A percentile compares a stretch with the other conserved stretches of the same genome.
Evolutionary conservation across 1,139 yeast genomes (phyloP).

Genomic region (Suhomyces ambrosiae): DNA sequence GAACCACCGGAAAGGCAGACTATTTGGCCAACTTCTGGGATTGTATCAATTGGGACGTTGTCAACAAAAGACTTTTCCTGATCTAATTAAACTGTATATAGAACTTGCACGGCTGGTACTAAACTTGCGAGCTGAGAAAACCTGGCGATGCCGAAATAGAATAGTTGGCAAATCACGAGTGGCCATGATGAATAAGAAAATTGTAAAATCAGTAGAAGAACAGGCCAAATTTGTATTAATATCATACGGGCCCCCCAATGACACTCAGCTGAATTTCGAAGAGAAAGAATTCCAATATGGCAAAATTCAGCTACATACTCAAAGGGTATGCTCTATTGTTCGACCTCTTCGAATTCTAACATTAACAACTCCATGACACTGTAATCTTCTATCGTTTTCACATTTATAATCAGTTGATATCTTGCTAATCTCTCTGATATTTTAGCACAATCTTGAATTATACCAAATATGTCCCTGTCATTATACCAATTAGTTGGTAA

Average conservation of each 20-base stretch:
- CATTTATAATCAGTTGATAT: slow-evolving; percentile 25
- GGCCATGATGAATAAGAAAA: no score
- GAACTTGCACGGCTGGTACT: no score
- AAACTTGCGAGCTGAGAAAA: neutral
- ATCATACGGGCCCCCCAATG: no score
- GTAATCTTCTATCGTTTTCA: slow-evolving; percentile 6
- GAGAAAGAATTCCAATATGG: no score
- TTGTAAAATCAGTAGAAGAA: no score
- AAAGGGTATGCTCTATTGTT: no score
- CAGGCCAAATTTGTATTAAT: no score
- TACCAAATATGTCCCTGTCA: slow-evolving; percentile 27
- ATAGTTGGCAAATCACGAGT: no score
- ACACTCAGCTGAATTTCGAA: no score
- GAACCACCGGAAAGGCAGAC: slow-evolving; percentile 71
- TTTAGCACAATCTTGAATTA: slow-evolving; percentile 32
- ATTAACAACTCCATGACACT: slow-evolving; percentile 10
- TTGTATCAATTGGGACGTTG: slow-evolving; percentile 84
- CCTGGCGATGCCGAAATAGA: neutral
- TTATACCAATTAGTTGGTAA: slow-evolving; percentile 42
- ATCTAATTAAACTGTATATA: slow-evolving; percentile 24
- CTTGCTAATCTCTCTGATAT: slow-evolving; percentile 24
- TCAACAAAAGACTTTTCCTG: slow-evolving; percentile 61
- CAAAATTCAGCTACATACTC: neutral
- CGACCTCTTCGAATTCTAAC: slow-evolving; percentile 14
- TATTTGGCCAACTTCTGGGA: slow-evolving; percentile 79